Conservation (phyloP, 1,284 basidiomycete species). For the Heimioporus retisporus region DNA sequence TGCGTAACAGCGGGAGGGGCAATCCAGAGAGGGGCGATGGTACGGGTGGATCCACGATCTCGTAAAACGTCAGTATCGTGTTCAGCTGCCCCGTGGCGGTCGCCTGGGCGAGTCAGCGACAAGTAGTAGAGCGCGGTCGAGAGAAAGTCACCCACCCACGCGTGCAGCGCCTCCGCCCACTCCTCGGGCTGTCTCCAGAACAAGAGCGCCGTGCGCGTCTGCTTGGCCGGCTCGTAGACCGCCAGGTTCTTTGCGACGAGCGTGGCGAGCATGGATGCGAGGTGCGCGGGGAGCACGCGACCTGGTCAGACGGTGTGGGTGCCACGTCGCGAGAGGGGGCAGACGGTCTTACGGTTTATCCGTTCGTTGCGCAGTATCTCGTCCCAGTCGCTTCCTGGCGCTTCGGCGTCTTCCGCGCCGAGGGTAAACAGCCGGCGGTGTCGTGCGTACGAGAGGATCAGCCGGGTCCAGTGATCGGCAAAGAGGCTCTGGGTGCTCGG, state of each 20-base stretch:
- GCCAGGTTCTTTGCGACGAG: slow-evolving; percentile 75
- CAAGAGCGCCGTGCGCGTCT: slow-evolving; percentile 71
- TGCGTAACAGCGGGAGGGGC: slow-evolving; percentile 71
- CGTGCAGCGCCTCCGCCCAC: slow-evolving; percentile 83
- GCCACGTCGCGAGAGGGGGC: no score
- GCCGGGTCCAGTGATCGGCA: slow-evolving; percentile 73
- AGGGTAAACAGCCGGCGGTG: slow-evolving; percentile 72
- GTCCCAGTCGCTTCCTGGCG: slow-evolving; percentile 73
- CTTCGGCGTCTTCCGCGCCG: slow-evolving; percentile 76
- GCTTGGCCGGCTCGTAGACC: slow-evolving; percentile 77
- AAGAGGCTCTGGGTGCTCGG: slow-evolving; percentile 66
- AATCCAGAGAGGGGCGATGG: slow-evolving; percentile 73
- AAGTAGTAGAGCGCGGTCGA: no score
- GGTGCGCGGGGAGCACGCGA: slow-evolving; percentile 65
- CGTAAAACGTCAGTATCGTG: slow-evolving; percentile 86
- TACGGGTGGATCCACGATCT: slow-evolving; percentile 79
- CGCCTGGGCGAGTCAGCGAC: slow-evolving; percentile 51
- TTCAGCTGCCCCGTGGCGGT: slow-evolving; percentile 78
- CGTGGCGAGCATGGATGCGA: slow-evolving; percentile 63
- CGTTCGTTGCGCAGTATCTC: slow-evolving; percentile 80
- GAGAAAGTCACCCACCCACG: slow-evolving; percentile 66
- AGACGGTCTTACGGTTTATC: slow-evolving; percentile 69
- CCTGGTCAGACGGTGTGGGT: slow-evolving; percentile 51
- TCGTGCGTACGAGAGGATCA: slow-evolving; percentile 78
- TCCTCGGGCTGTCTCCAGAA: slow-evolving; percentile 83